phyloP scores from a whole-genome alignment of 345 rosid genomes.

The Lepidium africanum region DNA sequence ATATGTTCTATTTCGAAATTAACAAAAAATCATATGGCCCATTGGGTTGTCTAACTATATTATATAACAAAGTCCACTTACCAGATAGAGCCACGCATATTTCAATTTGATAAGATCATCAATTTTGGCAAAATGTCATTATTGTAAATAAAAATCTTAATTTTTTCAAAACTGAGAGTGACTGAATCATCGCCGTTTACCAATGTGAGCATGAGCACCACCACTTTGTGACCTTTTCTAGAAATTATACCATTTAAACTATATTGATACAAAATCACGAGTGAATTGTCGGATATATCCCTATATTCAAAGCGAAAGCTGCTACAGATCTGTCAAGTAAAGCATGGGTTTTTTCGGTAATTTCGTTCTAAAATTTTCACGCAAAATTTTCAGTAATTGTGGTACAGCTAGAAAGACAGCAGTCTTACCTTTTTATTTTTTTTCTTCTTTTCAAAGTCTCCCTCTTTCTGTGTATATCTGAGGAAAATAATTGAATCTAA shows the following conservation, averaged over 20 bases:
- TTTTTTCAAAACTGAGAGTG: background rate
- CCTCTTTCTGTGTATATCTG: slow-evolving; percentile 3
- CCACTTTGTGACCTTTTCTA: slow-evolving; percentile 18
- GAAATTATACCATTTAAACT: background rate
- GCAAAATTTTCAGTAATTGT: slow-evolving; percentile 2
- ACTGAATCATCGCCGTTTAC: slow-evolving; percentile 14
- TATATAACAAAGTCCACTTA: background rate
- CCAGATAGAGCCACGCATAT: background rate
- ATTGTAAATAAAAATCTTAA: background rate
- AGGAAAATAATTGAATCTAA: background rate
- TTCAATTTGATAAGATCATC: background rate
- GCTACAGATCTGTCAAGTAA: background rate
- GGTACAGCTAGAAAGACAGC: slow-evolving; percentile 15
- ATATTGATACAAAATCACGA: background rate
- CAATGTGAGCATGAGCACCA: slow-evolving; percentile 25
- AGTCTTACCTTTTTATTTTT: slow-evolving; percentile 15
- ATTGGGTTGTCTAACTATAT: background rate
- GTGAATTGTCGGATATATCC: slow-evolving; percentile 4
- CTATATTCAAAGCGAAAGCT: background rate
- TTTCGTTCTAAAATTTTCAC: background rate
- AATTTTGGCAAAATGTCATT: background rate
- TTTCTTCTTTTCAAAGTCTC: background rate
- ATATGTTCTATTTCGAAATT: background rate
- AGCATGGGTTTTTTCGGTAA: background rate
- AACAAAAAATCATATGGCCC: background rate